Base-by-base conservation (phyloP, 31 red algal species). In the Porphyra umbilicalis region DNA sequence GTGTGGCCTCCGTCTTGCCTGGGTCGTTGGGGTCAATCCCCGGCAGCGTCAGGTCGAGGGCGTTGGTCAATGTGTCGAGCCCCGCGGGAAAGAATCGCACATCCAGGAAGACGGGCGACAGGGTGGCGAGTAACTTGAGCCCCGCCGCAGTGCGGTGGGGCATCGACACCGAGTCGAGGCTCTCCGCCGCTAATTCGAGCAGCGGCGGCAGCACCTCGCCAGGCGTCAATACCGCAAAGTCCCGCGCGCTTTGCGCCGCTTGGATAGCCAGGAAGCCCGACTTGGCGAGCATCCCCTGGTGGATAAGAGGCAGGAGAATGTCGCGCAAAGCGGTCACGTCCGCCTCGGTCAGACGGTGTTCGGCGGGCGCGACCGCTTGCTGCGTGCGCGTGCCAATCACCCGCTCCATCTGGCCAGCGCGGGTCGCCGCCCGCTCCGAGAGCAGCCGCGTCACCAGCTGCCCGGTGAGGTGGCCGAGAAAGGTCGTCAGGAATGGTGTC, bases 1-100 rank as follows among this genome's bases (percentile, higher is more conserved):
- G 37, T 32, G 89, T 92, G 37, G 81, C 77, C 35, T 98, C 92
- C 2, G 95, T 98, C 88, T 98, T 98, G 29, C 78, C 83, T 15
- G 90, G 88, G 75, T 98, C 92, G 79, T 98, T 98, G 35, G 92
- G 84, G 85, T 98, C 95, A 78, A 98, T 92, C 35, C 95, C 92
- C 33, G 95, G 95, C 16, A 98, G 79, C 30, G 94, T 89, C 16
- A 96, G 82, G 36, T 84, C 76, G 34, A 96, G 81, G 33, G 88
- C 88, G 18, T 89, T 85, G 15, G 86, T 67, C 29, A 92, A 81
- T 71, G 78, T 89, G 10, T 83, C 76, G 10, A 44, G 37, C 34
- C 95, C 95, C 9, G 71, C 68, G n/a, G 92, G 89, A 84, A 75
- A 94, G 38, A 94, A 83, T 9, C 91, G 81, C 29, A 75, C 33